Conservation (phyloP, 2,329 filamentous ascomycete species). For the Zymoseptoria pseudotritici region DNA sequence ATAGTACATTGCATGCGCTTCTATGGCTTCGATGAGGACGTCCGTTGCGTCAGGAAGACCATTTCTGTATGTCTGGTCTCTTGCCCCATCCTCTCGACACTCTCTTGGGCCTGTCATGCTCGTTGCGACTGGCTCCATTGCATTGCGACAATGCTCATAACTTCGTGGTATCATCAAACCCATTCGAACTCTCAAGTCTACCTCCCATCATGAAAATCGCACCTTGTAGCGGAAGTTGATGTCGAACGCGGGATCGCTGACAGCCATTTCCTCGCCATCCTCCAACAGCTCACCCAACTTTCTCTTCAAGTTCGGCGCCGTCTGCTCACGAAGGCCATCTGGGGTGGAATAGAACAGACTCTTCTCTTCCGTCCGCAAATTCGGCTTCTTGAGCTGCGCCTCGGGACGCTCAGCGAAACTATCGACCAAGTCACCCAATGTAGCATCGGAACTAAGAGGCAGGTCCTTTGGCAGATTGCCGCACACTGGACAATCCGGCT, state of each 20-base stretch:
- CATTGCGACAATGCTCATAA: not conserved
- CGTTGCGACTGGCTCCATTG: not conserved
- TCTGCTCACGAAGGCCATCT: conserved; percentile 73
- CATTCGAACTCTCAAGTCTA: not conserved
- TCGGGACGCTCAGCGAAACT: conserved; percentile 76
- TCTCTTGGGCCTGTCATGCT: not conserved
- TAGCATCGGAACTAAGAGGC: conserved; percentile 60
- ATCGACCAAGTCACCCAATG: conserved; percentile 77
- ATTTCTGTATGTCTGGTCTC: not conserved
- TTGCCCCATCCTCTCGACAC: not conserved
- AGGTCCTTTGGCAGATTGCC: conserved; percentile 74
- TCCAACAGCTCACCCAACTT: conserved; percentile 70
- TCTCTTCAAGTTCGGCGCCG: conserved; percentile 70
- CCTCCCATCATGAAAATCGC: conserved; percentile 13
- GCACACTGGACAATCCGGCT: conserved; percentile 90
- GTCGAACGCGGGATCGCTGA: conserved; percentile 84
- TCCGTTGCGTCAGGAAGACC: not conserved
- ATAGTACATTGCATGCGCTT: not conserved
- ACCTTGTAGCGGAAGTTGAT: conserved; percentile 60
- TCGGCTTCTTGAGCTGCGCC: conserved; percentile 89
- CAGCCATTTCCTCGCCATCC: conserved; percentile 80
- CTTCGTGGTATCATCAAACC: not conserved
- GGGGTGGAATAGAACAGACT: conserved; percentile 88
- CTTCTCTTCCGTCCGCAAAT: conserved; percentile 69
- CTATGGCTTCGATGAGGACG: not conserved